phyloP scores from a whole-genome alignment of 306 rosid genomes.

The Hippophae rhamnoides region DNA sequence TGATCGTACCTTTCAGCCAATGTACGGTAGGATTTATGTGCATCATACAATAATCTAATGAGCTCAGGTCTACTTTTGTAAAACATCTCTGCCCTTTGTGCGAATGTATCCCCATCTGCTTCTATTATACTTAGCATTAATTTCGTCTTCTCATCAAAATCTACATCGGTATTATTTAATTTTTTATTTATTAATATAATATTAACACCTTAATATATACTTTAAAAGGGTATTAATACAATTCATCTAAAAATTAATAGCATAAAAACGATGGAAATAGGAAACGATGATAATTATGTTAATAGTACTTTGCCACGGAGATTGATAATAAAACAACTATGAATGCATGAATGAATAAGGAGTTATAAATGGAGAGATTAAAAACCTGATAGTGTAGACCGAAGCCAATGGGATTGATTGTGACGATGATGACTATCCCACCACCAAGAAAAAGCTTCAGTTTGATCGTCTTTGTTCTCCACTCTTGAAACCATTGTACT shows the following conservation, averaged over 20 bases:
- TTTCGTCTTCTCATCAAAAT: constrained; percentile 29
- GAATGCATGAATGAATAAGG: not conserved
- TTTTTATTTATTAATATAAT: not conserved
- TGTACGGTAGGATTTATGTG: constrained; percentile 23
- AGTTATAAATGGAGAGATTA: not conserved
- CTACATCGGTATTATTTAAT: constrained; percentile 5
- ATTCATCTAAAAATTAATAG: not conserved
- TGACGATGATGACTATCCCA: constrained; percentile 21
- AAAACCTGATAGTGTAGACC: constrained; percentile 31
- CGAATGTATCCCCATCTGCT: constrained; percentile 30
- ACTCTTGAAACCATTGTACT: constrained; percentile 6
- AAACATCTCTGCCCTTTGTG: constrained; percentile 29
- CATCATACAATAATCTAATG: constrained; percentile 17
- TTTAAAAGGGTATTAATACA: too few species aligned
- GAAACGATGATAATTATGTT: too few species aligned
- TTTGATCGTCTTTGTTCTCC: constrained; percentile 1
- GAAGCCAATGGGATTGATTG: constrained; percentile 32
- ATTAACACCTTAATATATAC: not conserved
- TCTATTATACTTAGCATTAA: constrained; percentile 26
- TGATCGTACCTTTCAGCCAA: constrained; percentile 21
- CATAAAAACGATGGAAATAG: too few species aligned
- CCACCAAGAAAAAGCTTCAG: constrained; percentile 24
- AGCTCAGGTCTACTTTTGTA: constrained; percentile 25
- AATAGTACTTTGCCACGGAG: not conserved
- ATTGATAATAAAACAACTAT: not conserved